These are phyloP conservation scores for Aegilops speltoides DNA, from an alignment of 176 grass and related monocot genomes.

Conservation along the genomic window DNA sequence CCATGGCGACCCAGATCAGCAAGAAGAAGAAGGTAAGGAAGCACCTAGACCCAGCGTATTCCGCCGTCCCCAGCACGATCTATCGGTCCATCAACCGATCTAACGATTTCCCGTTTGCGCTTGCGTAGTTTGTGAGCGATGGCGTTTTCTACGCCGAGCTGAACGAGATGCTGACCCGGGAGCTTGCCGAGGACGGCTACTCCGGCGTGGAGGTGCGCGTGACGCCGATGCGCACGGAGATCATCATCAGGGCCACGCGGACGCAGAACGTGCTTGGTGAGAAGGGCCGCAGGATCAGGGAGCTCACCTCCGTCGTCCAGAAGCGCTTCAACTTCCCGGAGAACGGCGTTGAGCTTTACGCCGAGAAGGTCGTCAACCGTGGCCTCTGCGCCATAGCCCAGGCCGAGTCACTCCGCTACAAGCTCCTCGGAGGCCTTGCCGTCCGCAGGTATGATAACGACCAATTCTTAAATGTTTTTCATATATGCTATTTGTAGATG, in stretches of 20 bases:
- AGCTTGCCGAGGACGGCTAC: constrained; percentile 78
- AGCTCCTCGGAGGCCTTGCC: constrained; percentile 78
- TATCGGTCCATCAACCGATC: not conserved
- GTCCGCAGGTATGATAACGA: constrained; percentile 64
- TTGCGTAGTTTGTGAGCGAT: constrained; percentile 62
- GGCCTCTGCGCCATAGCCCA: constrained; percentile 82
- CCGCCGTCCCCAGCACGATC: not conserved
- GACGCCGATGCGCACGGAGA: constrained; percentile 84
- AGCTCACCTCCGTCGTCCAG: constrained; percentile 77
- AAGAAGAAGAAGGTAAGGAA: constrained; percentile 84
- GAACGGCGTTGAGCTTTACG: constrained; percentile 75
- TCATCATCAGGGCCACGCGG: constrained; percentile 75
- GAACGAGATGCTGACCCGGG: constrained; percentile 77
- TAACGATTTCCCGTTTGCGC: not conserved
- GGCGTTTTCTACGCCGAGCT: constrained; percentile 83
- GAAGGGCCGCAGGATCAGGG: constrained; percentile 78
- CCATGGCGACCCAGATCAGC: constrained; percentile 89
- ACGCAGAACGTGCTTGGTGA: constrained; percentile 86
- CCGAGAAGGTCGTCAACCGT: constrained; percentile 77
- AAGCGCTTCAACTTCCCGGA: constrained; percentile 86
- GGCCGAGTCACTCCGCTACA: constrained; percentile 80
- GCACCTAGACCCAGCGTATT: not conserved
- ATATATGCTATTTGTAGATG: not conserved
- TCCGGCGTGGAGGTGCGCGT: constrained; percentile 77
- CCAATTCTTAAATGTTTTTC: not conserved